Evolutionary conservation across 176 grass and related monocot species (phyloP).

Genomic region (Carex littledalei): DNA sequence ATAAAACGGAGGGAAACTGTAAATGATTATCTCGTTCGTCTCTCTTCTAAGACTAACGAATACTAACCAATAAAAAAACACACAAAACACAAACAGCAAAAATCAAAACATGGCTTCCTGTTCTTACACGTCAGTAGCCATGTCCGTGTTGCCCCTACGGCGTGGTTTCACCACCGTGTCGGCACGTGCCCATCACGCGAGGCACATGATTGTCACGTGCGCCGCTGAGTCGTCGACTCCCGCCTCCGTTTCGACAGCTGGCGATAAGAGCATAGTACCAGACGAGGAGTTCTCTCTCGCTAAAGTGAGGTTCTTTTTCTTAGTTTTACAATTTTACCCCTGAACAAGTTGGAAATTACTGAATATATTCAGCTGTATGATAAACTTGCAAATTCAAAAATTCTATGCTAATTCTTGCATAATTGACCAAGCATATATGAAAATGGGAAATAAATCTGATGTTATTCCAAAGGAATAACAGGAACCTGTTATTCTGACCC

Average conservation of each 20-base stretch:
- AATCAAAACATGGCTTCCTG: background rate
- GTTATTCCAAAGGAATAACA: no score
- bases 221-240: conserved; percentile 43
- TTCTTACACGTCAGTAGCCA: conserved; percentile 26
- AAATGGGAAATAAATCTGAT: no score
- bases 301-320: conserved; percentile 34
- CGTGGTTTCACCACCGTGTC: background rate
- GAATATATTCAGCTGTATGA: no score
- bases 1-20: background rate
- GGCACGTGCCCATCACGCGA: background rate
- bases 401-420: background rate
- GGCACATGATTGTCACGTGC: conserved; percentile 23
- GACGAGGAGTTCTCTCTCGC: conserved; percentile 78
- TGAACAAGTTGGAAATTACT: background rate
- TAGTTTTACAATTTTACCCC: background rate
- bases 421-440: background rate
- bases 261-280: conserved; percentile 41
- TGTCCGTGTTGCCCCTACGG: conserved; percentile 26
- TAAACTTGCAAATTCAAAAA: background rate
- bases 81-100: background rate
- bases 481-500: no score
- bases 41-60: background rate
- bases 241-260: conserved; percentile 13
- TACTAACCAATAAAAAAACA: background rate
- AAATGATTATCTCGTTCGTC: background rate